These are phyloP conservation scores for Plasmodium relictum DNA, from an alignment of 169 alveolate genomes.

Conservation along the genomic window DNA sequence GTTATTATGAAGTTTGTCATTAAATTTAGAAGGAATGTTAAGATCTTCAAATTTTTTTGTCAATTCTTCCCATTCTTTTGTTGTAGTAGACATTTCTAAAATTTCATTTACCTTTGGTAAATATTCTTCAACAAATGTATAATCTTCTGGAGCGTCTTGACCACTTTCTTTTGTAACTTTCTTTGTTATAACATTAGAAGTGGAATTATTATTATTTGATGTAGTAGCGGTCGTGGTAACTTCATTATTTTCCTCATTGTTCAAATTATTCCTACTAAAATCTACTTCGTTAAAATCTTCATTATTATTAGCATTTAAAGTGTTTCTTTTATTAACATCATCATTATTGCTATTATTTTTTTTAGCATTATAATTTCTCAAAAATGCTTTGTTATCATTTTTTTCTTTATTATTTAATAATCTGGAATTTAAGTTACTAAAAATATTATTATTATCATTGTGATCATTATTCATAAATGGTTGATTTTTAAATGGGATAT, in stretches of 20 bases:
- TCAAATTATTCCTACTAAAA: no score
- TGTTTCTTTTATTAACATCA: slow-evolving; percentile 1
- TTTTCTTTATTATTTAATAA: slow-evolving; percentile 14
- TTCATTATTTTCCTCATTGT: no score
- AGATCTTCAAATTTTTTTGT: slow-evolving; percentile 57
- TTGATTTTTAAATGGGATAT: slow-evolving; percentile 29
- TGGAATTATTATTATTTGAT: neutral
- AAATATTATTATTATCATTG: slow-evolving; percentile 3
- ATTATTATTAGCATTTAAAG: neutral
- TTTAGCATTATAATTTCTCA: slow-evolving; percentile 19
- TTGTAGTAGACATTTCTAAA: slow-evolving; percentile 45
- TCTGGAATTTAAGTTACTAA: slow-evolving; percentile 30
- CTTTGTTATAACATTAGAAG: neutral
- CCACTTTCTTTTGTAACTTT: neutral
- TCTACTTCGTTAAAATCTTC: neutral
- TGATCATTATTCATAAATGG: neutral
- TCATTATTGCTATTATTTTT: slow-evolving; percentile 3
- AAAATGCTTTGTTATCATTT: slow-evolving; percentile 25
- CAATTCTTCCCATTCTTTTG: slow-evolving; percentile 47
- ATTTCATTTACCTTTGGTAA: slow-evolving; percentile 66
- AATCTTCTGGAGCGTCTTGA: slow-evolving; percentile 1
- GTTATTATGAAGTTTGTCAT: slow-evolving; percentile 47
- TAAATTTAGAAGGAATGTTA: slow-evolving; percentile 53
- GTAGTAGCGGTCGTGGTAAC: neutral
- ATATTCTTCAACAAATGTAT: slow-evolving; percentile 45